Evolutionary conservation across 2,329 filamentous ascomycete species (phyloP).

Genomic region (Stemphylium vesicarium): DNA sequence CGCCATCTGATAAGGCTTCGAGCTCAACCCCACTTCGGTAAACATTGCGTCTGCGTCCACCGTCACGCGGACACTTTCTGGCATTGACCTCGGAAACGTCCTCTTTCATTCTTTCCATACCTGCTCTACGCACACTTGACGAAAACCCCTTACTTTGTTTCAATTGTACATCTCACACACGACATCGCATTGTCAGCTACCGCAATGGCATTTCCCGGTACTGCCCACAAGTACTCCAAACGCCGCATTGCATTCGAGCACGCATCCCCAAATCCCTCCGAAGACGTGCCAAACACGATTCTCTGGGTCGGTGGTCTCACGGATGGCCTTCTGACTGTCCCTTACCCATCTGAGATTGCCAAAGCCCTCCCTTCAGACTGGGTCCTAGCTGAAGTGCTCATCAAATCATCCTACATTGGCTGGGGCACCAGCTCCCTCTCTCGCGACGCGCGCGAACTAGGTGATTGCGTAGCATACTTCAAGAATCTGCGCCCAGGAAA

Average conservation of each 20-base stretch:
- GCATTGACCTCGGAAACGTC: background rate
- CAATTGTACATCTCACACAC: too few species aligned
- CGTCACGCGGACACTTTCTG: too few species aligned
- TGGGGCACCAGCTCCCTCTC: constrained; percentile 62
- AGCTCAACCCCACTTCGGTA: constrained; percentile 2
- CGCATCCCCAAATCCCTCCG: constrained; percentile 35
- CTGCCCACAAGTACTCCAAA: constrained; percentile 51
- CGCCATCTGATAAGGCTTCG: constrained; percentile 15
- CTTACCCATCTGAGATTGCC: constrained; percentile 62
- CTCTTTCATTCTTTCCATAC: background rate
- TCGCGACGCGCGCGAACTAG: constrained; percentile 62
- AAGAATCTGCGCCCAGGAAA: constrained; percentile 48
- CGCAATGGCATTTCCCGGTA: constrained; percentile 46
- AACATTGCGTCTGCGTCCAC: background rate
- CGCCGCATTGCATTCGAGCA: constrained; percentile 56
- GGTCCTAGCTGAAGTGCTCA: constrained; percentile 59
- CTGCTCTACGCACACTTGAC: too few species aligned
- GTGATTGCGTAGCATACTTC: constrained; percentile 60
- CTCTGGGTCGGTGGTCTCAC: constrained; percentile 74
- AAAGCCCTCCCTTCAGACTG: constrained; percentile 57
- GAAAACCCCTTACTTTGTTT: too few species aligned
- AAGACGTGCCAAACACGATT: constrained; percentile 59
- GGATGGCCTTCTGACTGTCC: constrained; percentile 71
- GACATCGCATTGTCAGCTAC: background rate
- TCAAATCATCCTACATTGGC: constrained; percentile 60